Conservation (phyloP, 495 filamentous ascomycete species). For the Apiosordaria backusii region DNA sequence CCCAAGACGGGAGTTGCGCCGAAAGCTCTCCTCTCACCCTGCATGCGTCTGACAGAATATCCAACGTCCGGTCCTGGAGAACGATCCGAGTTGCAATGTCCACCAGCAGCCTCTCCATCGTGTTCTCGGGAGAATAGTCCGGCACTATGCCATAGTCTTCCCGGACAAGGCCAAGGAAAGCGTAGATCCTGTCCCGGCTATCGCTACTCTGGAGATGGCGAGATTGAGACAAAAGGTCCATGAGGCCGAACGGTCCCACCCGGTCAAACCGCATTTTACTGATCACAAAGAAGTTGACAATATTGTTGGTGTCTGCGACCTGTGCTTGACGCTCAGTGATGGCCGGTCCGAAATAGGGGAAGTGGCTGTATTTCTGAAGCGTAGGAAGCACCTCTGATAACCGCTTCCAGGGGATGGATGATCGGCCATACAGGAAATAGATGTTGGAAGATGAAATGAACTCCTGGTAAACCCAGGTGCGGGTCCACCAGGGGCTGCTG, state of each 20-base stretch:
- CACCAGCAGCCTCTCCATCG: background rate
- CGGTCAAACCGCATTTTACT: constrained; percentile 13
- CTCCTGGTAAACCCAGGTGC: constrained; percentile 18
- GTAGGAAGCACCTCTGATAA: constrained; percentile 12
- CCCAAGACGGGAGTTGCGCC: background rate
- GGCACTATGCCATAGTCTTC: constrained; percentile 12
- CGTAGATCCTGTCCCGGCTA: constrained; percentile 10
- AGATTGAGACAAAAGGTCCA: constrained; percentile 10
- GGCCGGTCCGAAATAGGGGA: background rate
- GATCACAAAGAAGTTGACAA: constrained; percentile 6
- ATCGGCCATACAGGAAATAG: constrained; percentile 4
- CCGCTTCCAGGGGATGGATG: constrained; percentile 8
- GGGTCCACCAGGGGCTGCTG: constrained; percentile 13
- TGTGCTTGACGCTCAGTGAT: background rate
- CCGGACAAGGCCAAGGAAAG: constrained; percentile 9
- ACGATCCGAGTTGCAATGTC: background rate
- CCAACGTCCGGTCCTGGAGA: background rate
- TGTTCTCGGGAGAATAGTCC: background rate
- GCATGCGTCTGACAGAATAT: constrained; percentile 9
- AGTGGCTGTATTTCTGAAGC: constrained; percentile 9
- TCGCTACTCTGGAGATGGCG: constrained; percentile 1
- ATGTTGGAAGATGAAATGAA: constrained; percentile 12
- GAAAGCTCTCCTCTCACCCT: constrained; percentile 1
- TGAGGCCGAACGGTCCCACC: constrained; percentile 5
- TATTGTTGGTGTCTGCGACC: background rate